These are phyloP conservation scores for Gossypium anomalum DNA, from an alignment of 345 rosid species.

Conservation along the genomic window DNA sequence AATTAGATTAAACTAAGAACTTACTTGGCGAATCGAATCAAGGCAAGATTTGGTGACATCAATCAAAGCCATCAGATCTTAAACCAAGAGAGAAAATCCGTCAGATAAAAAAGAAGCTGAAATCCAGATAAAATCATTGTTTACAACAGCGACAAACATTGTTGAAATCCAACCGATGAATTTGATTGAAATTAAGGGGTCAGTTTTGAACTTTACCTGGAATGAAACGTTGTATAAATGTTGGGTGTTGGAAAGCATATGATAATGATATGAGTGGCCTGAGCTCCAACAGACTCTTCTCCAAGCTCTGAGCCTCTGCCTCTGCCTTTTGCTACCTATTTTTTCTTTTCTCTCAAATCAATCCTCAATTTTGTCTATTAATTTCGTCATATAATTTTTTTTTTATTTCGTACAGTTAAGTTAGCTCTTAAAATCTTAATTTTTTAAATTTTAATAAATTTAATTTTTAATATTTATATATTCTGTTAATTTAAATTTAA, in stretches of 20 bases:
- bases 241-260: background rate
- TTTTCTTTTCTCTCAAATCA: no score
- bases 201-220: background rate
- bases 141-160: background rate
- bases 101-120: background rate
- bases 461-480: no score
- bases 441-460: no score
- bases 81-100: background rate
- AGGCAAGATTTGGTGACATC: slow-evolving; percentile 74
- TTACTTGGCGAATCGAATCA: slow-evolving; percentile 75
- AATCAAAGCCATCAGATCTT: slow-evolving; percentile 48
- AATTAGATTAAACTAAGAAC: slow-evolving; percentile 8
- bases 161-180: background rate
- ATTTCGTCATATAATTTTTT: no score
- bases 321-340: no score
- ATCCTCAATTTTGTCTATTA: no score
- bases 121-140: background rate
- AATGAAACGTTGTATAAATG: background rate
- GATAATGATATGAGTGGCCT: background rate
- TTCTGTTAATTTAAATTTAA: no score
- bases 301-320: background rate
- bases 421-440: no score
- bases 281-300: background rate
- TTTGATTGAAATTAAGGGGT: background rate
- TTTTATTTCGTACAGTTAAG: no score